Evolutionary conservation across 164 flowering plant species (phyloP), one percentile per base, ranked within the genome.

Genomic region (Vitis rotundifolia): DNA sequence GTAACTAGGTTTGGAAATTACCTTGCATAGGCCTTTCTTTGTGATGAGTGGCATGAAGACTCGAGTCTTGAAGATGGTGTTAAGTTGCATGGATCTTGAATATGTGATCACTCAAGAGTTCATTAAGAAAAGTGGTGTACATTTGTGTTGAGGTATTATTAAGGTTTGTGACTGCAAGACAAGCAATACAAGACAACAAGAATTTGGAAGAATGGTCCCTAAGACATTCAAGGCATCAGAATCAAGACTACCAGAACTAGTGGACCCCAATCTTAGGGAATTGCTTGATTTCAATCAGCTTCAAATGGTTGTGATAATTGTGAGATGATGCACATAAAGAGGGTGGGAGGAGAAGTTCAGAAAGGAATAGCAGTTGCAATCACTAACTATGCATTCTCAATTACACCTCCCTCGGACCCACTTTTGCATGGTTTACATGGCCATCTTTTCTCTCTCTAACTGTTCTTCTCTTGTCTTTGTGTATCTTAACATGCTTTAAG

Each of bases 1-100:
- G 97, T 97, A 15, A 89, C 97, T 73, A 96, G 99, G 26, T 94
- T 92, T 76, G 99, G 99, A 0, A 94, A 90, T 80, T 98, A 91
- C 81, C 93, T 95, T 70, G 97, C 99, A 49, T 75, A 91, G 14
- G 98, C 98, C 19, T 85, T 95, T 59, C 90, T 95, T 31, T 96
- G 98, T 53, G 91, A 88, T 56, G 97, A 95, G 74, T 93, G 97
- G 98, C 80, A 79, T 58, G 94, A 91, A 71, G 79, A 91, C 77
- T 59, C 93, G 89, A 91, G 81, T 73, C 93, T 83, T 83, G 99
- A 93, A 81, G 99, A 95, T 2, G 98, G 88, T 60, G 99, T 95
- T 49, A 90, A 82, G 99, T 74, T 96, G 93, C 49, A 87, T 96
- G 93, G 99, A 96, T 72, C 99, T 98, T 14, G 94, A 96, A 77